Base-by-base conservation (phyloP, 441 rosid genomes). In the Gossypium schwendimanii region DNA sequence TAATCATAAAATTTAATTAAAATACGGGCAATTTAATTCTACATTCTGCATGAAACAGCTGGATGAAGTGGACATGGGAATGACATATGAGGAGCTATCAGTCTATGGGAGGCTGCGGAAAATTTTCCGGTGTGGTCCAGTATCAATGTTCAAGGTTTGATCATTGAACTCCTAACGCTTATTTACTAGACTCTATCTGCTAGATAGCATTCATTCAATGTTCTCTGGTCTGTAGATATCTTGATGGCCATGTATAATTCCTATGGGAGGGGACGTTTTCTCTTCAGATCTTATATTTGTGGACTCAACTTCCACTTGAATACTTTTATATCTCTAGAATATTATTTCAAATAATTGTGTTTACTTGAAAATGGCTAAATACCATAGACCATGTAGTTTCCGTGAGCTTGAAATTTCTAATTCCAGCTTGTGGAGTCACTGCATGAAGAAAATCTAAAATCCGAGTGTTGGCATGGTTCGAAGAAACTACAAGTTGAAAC, bases 61-160 rank as follows among this genome's bases (percentile, higher is more conserved):
- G 53, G 99, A 95, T 83, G 99, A 95, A 81, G 98, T 90, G 3
- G 98, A 95, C 81, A 95, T 95, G 98, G 98, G 98, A 78, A 93
- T 95, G 97, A 95, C 99, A 31, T 93, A 95, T 10, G 99, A 90
- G 77, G 99, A 93, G 84, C 92, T 95, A 74, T 91, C 99, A 20
- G 88, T 88, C 74, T 95, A 91, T 5, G 99, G 99, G 73, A 88
- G 97, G 77, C 66, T 95, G 82, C 78, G 97, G 55, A 95, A 95
- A 80, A 89, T 95, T 47, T 92, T 90, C 84, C 93, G 92, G 4
- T 90, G 97, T 69, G 98, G 99, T 10, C 99, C 99, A 4, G 92
- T 91, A 17, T 90, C 98, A 12, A 95, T 95, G 99, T 95, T 95
- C 73, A 78, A 83, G 92, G 92, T 87, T 57, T 36, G 81, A 39